Evolutionary conservation across 768 basidiomycete species (phyloP), one percentile per base, ranked within the genome.

Genomic region (Tylopilus rubrobrunneus): DNA sequence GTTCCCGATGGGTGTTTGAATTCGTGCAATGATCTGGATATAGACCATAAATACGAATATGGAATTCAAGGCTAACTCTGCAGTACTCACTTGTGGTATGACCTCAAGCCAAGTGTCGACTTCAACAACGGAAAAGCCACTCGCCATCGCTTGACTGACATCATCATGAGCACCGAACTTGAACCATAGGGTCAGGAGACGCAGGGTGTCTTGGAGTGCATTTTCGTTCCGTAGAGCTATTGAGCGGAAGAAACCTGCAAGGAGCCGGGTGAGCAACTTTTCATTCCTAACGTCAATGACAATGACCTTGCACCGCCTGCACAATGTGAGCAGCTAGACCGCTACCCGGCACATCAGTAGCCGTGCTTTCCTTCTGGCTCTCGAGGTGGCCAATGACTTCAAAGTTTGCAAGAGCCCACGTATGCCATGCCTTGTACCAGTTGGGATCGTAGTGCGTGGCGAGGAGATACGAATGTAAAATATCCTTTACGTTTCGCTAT

Each of bases 351-450:
- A 87, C 66, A 50, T 89, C 86, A 10, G 74, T 69, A 21, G 76
- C 73, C 53, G 79, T 79, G 44, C 74, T 76, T 56, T 84, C 81
- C 31, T 70, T 73, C 62, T 84, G 84, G 41, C 73, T 79, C 67
- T 96, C 93, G 62, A 96, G 74, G 62, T 87, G 82, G 27, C 81
- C 78, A 56, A 98, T 85, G 57, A 98, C 92, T 51, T 98, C 93
- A 59, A 97, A 95, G 70, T 98, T 98, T 4, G 94, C 88, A 49
- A 98, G 76, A 2, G 97, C 96, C 93, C 94, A 99, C 1, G 92
- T 93, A 65, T 99, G 97, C 95, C 95, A 98, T 17, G 96, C 97
- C 68, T 99, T 98, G 72, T 98, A 98, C 97, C 97, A 99, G n/a
- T 80, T 78, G 5, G 88, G 83, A 67, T 98, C 96, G 59, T 91